Evolutionary conservation across 1,139 yeast genomes (phyloP).

Genomic region (Yamadazyma sp.): DNA sequence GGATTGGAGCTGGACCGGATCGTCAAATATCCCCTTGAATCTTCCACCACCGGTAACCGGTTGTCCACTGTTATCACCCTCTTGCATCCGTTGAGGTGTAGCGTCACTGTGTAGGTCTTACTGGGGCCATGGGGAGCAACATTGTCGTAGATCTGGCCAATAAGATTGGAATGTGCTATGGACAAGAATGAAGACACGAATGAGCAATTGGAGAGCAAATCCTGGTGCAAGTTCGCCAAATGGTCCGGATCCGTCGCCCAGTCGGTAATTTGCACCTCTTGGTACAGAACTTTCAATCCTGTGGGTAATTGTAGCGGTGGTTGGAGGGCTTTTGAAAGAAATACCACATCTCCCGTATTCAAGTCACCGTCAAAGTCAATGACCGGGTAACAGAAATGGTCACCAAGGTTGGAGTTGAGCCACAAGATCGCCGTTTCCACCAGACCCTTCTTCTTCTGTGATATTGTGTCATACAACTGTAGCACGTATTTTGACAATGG

Average conservation of each 20-base stretch:
- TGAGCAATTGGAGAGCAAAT: conserved; percentile 69
- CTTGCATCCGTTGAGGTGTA: conserved; percentile 57
- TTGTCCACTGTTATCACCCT: conserved; percentile 55
- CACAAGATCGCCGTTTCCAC: conserved; percentile 32
- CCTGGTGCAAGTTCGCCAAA: conserved; percentile 45
- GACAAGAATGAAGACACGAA: conserved; percentile 67
- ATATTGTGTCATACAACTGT: conserved; percentile 19
- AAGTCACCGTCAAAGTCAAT: conserved; percentile 18
- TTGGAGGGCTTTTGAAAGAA: conserved; percentile 7
- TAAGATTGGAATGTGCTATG: conserved; percentile 23
- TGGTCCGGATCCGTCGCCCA: conserved; percentile 20
- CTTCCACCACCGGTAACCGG: conserved; percentile 31
- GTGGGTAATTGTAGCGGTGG: conserved; percentile 19
- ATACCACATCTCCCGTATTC: conserved; percentile 8
- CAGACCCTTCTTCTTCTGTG: conserved; percentile 8
- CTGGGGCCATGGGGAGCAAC: conserved; percentile 29
- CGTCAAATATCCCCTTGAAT: conserved; percentile 23
- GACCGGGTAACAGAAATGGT: conserved; percentile 37
- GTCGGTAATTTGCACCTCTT: conserved; percentile 14
- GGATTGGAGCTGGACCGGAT: conserved; percentile 43
- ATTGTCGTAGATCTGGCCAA: conserved; percentile 14
- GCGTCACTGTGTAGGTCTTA: conserved; percentile 34
- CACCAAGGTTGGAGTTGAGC: conserved; percentile 41
- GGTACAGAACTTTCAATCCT: conserved; percentile 16
- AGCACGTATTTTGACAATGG: conserved; percentile 17